Conservation (phyloP, 2,329 filamentous ascomycete genomes). For the Anthostomella pinea region DNA sequence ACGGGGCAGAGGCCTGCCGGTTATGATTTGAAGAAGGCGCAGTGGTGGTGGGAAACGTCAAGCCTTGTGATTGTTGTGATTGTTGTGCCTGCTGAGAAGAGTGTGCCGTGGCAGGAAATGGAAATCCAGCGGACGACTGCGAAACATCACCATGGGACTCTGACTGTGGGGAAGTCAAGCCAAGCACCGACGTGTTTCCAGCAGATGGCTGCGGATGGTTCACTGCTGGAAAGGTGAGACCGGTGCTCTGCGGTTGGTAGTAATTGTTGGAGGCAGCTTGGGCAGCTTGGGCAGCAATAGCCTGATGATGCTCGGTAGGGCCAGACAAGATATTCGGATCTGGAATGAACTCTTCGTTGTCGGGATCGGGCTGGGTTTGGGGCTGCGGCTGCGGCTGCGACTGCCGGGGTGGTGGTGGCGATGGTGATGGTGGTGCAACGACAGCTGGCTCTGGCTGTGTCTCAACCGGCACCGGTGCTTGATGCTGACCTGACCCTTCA, state of each 20-base stretch:
- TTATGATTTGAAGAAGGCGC: conserved; percentile 11
- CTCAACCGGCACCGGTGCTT: conserved; percentile 1
- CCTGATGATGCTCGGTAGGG: conserved; percentile 21
- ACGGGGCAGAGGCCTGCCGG: conserved; percentile 9
- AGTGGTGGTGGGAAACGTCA: conserved; percentile 10
- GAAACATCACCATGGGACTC: conserved; percentile 13
- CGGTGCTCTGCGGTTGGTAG: conserved; percentile 14
- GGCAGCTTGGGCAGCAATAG: conserved; percentile 1
- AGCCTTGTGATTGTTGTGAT: conserved; percentile 4
- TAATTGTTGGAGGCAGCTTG: conserved; percentile 17
- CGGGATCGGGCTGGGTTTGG: conserved; percentile 21
- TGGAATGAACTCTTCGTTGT: conserved; percentile 33
- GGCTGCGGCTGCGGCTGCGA: conserved; percentile 11
- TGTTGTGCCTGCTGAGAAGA: conserved; percentile 12
- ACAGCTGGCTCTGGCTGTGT: conserved; percentile 1
- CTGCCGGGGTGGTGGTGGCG: conserved; percentile 2
- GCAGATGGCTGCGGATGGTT: conserved; percentile 9
- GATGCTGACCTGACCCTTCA: background rate
- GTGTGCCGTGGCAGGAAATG: conserved; percentile 12
- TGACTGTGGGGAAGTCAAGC: conserved; percentile 18
- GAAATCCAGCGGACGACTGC: conserved; percentile 13
- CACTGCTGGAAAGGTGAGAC: conserved; percentile 17
- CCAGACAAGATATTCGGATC: conserved; percentile 32
- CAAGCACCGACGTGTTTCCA: conserved; percentile 6
- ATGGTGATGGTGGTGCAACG: background rate